Conservation (phyloP, 129 eudicot species). For the Scalesia atractyloides region DNA sequence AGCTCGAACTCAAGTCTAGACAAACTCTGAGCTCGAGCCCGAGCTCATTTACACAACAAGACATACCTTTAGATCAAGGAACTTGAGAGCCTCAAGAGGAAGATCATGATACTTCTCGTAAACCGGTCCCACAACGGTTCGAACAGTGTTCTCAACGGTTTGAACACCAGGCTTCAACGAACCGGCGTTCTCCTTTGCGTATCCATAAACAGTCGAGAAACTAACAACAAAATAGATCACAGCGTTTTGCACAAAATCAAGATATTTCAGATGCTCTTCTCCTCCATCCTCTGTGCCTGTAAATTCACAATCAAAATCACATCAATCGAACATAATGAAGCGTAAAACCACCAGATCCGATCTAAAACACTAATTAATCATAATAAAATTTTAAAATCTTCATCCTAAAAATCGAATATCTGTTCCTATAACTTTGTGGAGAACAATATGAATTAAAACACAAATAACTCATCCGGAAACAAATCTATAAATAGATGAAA, state of each 20-base stretch:
- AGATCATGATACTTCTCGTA: constrained; percentile 59
- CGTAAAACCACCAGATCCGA: constrained; percentile 27
- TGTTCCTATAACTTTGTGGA: neutral
- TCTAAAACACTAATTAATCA: constrained; percentile 2
- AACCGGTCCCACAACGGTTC: constrained; percentile 66
- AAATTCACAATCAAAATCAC: constrained; percentile 7
- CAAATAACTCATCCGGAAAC: neutral
- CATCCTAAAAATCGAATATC: neutral
- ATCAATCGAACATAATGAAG: neutral
- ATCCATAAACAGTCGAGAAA: constrained; percentile 52
- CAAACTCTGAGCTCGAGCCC: too few species aligned
- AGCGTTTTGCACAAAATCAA: constrained; percentile 67
- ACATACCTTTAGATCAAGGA: constrained; percentile 71
- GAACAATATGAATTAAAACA: neutral
- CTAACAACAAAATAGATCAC: constrained; percentile 49
- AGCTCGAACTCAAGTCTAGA: too few species aligned
- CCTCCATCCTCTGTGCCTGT: constrained; percentile 55
- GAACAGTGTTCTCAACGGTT: constrained; percentile 74
- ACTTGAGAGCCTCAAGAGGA: constrained; percentile 60
- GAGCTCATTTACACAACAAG: too few species aligned
- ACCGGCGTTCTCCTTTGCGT: constrained; percentile 66
- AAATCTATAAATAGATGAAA: neutral
- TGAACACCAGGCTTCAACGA: constrained; percentile 61
- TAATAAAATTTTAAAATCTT: too few species aligned
- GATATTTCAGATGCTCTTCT: constrained; percentile 58